Evolutionary conservation across 164 flowering plant genomes (phyloP).

Genomic region (Akebia trifoliata): DNA sequence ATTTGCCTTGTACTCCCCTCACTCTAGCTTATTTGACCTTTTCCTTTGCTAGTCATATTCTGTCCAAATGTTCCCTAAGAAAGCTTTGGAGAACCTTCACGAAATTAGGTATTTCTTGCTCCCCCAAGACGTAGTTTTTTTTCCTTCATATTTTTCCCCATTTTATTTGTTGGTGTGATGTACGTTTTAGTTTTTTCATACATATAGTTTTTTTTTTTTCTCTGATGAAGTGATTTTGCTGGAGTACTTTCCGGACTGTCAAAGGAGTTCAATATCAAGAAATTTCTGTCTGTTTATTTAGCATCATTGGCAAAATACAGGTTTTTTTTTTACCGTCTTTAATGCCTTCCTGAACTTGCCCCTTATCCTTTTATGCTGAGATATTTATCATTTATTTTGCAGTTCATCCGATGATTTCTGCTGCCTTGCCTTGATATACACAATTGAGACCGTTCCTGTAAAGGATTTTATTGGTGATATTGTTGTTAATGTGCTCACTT

Average conservation of each 20-base stretch:
- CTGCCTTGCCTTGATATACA: constrained; percentile 36
- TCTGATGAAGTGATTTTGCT: constrained; percentile 52
- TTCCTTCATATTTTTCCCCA: not conserved
- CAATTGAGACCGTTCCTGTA: constrained; percentile 51
- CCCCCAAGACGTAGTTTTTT: not conserved
- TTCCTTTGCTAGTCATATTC: constrained; percentile 48
- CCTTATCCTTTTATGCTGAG: not conserved
- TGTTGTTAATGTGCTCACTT: constrained; percentile 46
- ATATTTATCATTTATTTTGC: constrained; percentile 22
- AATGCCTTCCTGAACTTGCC: not conserved
- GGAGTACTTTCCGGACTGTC: constrained; percentile 45
- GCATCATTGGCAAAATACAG: constrained; percentile 62
- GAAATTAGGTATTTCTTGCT: constrained; percentile 47
- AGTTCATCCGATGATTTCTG: constrained; percentile 54
- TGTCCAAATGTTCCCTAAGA: constrained; percentile 51
- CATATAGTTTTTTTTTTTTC: constrained; percentile 5
- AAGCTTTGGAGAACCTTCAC: constrained; percentile 47
- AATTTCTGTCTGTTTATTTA: constrained; percentile 56
- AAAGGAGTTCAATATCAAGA: constrained; percentile 70
- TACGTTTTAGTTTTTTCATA: constrained; percentile 3
- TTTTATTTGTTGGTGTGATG: not conserved
- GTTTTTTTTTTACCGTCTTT: constrained; percentile 26
- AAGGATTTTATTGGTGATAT: constrained; percentile 37
- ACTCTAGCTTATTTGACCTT: not conserved
- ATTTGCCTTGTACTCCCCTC: not conserved